Conservation (phyloP, 176 grass and related monocot genomes). For the Saccharum officinarum region DNA sequence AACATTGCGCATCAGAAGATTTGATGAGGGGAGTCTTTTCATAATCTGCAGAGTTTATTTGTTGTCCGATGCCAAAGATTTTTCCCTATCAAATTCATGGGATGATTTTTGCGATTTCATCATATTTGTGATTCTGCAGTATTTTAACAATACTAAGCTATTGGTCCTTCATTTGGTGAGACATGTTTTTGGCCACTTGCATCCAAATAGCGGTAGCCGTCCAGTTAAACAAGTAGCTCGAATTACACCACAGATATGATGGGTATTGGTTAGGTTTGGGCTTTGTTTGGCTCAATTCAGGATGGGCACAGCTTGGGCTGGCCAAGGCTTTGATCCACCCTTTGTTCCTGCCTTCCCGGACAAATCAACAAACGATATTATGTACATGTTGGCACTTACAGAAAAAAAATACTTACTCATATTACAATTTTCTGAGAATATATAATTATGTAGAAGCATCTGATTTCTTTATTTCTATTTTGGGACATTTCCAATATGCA, state of each 20-base stretch:
- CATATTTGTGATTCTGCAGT: background rate
- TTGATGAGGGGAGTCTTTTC: background rate
- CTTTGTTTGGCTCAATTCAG: background rate
- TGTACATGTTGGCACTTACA: background rate
- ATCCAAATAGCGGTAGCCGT: background rate
- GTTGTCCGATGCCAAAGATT: background rate
- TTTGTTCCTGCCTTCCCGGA: background rate
- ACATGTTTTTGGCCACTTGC: background rate
- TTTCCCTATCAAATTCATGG: background rate
- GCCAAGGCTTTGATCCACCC: background rate
- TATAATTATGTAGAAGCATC: background rate
- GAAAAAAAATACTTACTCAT: background rate
- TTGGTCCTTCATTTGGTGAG: background rate
- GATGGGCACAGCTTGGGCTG: background rate
- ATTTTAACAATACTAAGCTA: background rate
- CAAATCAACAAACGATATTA: background rate
- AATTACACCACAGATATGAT: background rate
- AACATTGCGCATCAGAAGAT: background rate
- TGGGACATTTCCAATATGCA: background rate
- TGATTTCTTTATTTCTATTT: background rate
- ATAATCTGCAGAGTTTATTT: background rate
- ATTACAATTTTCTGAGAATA: background rate
- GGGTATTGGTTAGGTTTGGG: background rate
- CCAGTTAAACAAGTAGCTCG: background rate
- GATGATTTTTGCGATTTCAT: background rate